Conservation (phyloP, 108 stramenopile species). For the Fragilaria crotonensis region DNA sequence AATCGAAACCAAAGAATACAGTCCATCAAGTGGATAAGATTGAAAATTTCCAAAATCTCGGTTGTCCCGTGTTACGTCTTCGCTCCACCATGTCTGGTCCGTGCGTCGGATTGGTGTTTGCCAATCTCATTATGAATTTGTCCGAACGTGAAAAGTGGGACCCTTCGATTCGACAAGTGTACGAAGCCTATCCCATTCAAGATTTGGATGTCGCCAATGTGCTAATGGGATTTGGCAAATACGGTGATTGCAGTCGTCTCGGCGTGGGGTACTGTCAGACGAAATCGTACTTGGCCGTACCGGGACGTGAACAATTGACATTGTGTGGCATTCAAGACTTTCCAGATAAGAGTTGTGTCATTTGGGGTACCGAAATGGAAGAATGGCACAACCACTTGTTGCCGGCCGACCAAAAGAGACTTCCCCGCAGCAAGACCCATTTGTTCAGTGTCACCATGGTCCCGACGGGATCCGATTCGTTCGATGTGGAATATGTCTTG, state of each 20-base stretch:
- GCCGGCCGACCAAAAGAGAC: conserved; percentile 23
- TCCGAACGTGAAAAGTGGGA: conserved; percentile 45
- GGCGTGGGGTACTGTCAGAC: conserved; percentile 49
- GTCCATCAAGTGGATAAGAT: conserved; percentile 46
- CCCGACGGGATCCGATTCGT: conserved; percentile 48
- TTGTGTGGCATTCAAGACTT: conserved; percentile 57
- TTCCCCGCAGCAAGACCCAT: conserved; percentile 37
- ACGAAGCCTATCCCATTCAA: conserved; percentile 38
- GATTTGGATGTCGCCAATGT: conserved; percentile 57
- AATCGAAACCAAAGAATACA: conserved; percentile 26
- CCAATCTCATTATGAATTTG: conserved; percentile 44
- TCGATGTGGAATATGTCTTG: conserved; percentile 57
- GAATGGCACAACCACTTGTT: conserved; percentile 54
- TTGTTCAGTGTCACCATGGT: conserved; percentile 42
- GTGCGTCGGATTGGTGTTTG: conserved; percentile 33
- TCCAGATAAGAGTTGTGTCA: conserved; percentile 25
- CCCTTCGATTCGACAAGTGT: conserved; percentile 40
- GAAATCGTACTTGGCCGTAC: conserved; percentile 24
- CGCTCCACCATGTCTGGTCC: conserved; percentile 43
- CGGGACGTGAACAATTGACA: conserved; percentile 45
- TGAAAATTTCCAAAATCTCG: conserved; percentile 48
- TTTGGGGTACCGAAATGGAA: conserved; percentile 56
- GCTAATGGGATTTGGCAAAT: conserved; percentile 39
- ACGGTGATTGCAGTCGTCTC: conserved; percentile 37
- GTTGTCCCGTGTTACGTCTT: conserved; percentile 41